Evolutionary conservation across 805 yeast species (phyloP).

Genomic region (Zygosaccharomyces kombuchaensis): DNA sequence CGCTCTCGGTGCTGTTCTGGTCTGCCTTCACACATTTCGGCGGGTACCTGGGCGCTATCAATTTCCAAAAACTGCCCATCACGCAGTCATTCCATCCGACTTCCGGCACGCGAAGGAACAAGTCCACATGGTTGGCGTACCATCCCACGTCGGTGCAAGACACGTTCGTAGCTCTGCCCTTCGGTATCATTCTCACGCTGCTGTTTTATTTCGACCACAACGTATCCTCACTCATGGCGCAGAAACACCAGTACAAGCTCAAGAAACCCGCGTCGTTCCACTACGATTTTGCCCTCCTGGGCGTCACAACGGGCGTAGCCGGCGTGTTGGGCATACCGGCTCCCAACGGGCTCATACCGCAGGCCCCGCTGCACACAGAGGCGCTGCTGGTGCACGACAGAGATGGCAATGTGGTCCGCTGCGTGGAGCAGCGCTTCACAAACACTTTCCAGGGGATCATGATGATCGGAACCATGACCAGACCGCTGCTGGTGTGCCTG

Average conservation of each 20-base stretch:
- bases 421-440: conserved; percentile 86
- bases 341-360: conserved; percentile 95
- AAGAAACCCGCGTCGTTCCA: conserved; percentile 87
- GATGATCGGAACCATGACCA: conserved; percentile 81
- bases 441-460: conserved; percentile 81
- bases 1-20: conserved; percentile 78
- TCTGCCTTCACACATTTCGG: conserved; percentile 93
- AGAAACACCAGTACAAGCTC: conserved; percentile 73
- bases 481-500: conserved; percentile 77
- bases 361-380: conserved; percentile 89
- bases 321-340: conserved; percentile 91
- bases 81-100: conserved; percentile 77
- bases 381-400: conserved; percentile 52
- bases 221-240: conserved; percentile 90
- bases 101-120: conserved; percentile 21
- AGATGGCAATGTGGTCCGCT: conserved; percentile 40
- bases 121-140: conserved; percentile 40
- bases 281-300: conserved; percentile 83
- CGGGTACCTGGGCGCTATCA: conserved; percentile 56
- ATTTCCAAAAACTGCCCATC: conserved; percentile 62
- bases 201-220: conserved; percentile 94
- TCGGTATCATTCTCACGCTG: conserved; percentile 78
- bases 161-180: conserved; percentile 87
- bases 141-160: conserved; percentile 52
- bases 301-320: conserved; percentile 79